Base-by-base conservation (phyloP, 139 green algal species). In the Chlorella sp. region DNA sequence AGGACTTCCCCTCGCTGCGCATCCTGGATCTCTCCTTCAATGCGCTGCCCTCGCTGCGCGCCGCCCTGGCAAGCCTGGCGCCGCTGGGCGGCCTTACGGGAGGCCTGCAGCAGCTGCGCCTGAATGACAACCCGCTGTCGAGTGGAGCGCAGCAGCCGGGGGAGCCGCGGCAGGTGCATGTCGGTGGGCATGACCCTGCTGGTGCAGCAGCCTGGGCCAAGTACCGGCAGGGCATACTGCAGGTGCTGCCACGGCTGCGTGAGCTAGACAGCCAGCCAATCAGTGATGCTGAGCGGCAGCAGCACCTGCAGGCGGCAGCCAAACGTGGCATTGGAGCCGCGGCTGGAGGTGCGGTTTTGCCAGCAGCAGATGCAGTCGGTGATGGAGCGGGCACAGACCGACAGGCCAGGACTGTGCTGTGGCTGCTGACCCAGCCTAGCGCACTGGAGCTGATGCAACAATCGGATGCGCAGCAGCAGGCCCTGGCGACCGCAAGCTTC, bases 11-110 rank as follows among this genome's bases (percentile, higher is more conserved):
- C n/a, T 36, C n/a, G 28, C 64, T 84, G 64, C 20, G 21, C 7
- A 12, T 26, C 6, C n/a, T 84, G 2, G 64, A 84, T 64, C 64
- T 84, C 2, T 84, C 79, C n/a, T 65, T 78, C 64, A 84, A 86
- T 38, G 34, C 20, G 30, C 38, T 86, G 39, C 25, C 65, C 47
- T n/a, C 26, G 30, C 44, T 85, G 67, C 5, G 1, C 15, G n/a
- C 5, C 5, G 38, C 34, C n/a, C 78, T 83, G 28, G 17, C 63
- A 17, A 63, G 28, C 63, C 39, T 83, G 63, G 39, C 28, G 21
- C 63, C 63, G 7, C 39, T 75, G 28, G 5, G 63, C 41, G 18
- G 39, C 78, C 38, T 32, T 21, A 15, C 51, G 2, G 51, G 51
- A 21, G 51, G 51, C 21, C 57, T 83, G 63, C 15, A 23, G 4